Evolutionary conservation across 768 basidiomycete genomes (phyloP).

Genomic region (Dictyophora rubrovolvata): DNA sequence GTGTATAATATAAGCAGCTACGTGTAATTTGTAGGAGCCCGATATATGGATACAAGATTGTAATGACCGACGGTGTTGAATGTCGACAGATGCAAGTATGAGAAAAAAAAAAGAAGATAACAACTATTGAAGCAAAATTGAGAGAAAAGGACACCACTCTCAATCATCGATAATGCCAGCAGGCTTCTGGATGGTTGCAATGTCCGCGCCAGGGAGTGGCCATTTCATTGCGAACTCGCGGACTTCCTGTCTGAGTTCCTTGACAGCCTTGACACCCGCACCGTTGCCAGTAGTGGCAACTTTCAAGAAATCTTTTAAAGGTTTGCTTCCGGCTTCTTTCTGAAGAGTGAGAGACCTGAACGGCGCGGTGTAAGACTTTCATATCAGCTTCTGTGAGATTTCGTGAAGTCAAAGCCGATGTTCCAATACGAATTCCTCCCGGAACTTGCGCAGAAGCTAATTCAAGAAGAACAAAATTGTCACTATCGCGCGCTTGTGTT

Average conservation of each 20-base stretch:
- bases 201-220: slow-evolving; percentile 85
- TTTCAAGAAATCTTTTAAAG: slow-evolving; percentile 91
- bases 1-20: too few relatives aligned
- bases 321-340: slow-evolving; percentile 89
- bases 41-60: slow-evolving; percentile 20
- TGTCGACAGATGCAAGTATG: slow-evolving; percentile 24
- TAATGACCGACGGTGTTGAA: slow-evolving; percentile 42
- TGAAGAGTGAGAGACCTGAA: slow-evolving; percentile 87
- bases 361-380: slow-evolving; percentile 81
- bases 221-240: slow-evolving; percentile 70
- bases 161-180: slow-evolving; percentile 49
- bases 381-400: slow-evolving; percentile 86
- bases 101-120: not conserved
- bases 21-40: not conserved
- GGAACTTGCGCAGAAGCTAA: slow-evolving; percentile 79
- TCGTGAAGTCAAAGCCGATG: slow-evolving; percentile 88
- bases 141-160: slow-evolving; percentile 12
- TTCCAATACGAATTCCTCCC: slow-evolving; percentile 94
- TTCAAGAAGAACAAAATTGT: not conserved
- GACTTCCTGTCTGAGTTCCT: slow-evolving; percentile 72
- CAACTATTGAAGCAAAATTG: not conserved
- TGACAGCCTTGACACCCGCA: slow-evolving; percentile 59
- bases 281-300: slow-evolving; percentile 61
- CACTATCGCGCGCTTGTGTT: slow-evolving; percentile 11
- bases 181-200: slow-evolving; percentile 25